These are phyloP conservation scores for Ogataea philodendri DNA, from an alignment of 805 yeast species.

Conservation along the genomic window DNA sequence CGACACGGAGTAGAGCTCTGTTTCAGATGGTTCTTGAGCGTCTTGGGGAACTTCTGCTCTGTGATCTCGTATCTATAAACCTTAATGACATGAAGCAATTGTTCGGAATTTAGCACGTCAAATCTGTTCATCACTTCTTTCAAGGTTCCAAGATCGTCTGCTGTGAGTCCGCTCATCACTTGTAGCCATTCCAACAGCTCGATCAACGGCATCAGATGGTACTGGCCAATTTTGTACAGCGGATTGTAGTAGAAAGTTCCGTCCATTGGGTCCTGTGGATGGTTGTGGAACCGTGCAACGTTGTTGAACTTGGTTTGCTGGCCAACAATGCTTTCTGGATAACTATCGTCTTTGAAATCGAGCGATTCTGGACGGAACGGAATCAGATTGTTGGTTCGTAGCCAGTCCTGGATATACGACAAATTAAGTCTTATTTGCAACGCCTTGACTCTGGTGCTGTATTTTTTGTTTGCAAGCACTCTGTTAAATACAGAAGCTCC, in stretches of 20 bases:
- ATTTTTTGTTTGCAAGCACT: constrained; percentile 63
- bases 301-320: constrained; percentile 24
- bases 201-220: constrained; percentile 67
- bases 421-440: constrained; percentile 85
- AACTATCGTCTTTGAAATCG: constrained; percentile 27
- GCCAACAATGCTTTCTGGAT: constrained; percentile 34
- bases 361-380: constrained; percentile 36
- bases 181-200: constrained; percentile 90
- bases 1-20: constrained; percentile 24
- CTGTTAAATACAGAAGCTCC: constrained; percentile 72
- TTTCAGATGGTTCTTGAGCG: constrained; percentile 44
- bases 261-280: constrained; percentile 42
- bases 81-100: constrained; percentile 66
- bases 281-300: constrained; percentile 31
- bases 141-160: constrained; percentile 53
- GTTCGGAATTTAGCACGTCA: constrained; percentile 61
- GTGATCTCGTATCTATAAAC: constrained; percentile 82
- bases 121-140: constrained; percentile 52
- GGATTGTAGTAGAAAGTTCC: constrained; percentile 63
- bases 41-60: constrained; percentile 64
- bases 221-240: constrained; percentile 60
- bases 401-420: constrained; percentile 91
- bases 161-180: constrained; percentile 62
- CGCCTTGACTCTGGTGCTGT: constrained; percentile 77
- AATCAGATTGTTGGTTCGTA: constrained; percentile 61